These are phyloP conservation scores for Spergularia bocconei DNA, from an alignment of 148 eudicot genomes.

Conservation along the genomic window DNA sequence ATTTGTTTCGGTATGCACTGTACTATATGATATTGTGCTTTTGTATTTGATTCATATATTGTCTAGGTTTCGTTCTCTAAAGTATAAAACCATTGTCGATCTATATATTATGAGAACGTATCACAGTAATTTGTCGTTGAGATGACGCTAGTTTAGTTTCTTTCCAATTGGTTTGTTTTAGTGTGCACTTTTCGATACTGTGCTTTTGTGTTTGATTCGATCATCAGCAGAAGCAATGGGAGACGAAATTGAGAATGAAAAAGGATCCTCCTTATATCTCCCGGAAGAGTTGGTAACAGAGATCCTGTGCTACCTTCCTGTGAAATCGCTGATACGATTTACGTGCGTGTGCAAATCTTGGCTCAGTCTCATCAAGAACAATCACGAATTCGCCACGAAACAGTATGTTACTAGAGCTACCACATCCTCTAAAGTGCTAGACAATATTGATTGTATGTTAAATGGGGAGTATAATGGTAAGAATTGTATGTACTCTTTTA, in stretches of 20 bases:
- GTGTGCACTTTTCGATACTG: conserved; percentile 1
- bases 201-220: too few species aligned
- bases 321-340: not conserved
- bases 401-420: not conserved
- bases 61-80: too few species aligned
- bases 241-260: too few species aligned
- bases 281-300: conserved; percentile 3
- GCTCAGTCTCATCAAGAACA: not conserved
- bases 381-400: not conserved
- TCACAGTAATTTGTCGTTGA: too few species aligned
- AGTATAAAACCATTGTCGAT: too few species aligned
- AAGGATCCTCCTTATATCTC: not conserved
- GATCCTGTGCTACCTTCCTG: not conserved
- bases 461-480: accelerated
- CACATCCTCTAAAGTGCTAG: not conserved
- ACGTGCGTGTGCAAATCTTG: conserved; percentile 9
- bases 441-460: not conserved
- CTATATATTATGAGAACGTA: too few species aligned
- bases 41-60: too few species aligned
- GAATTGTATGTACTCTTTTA: not conserved
- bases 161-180: not conserved
- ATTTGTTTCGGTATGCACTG: too few species aligned
- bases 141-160: too few species aligned
- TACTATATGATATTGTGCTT: too few species aligned
- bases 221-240: too few species aligned